These are phyloP conservation scores for Litsea cubeba DNA, from an alignment of 164 flowering plant genomes.

Conservation along the genomic window DNA sequence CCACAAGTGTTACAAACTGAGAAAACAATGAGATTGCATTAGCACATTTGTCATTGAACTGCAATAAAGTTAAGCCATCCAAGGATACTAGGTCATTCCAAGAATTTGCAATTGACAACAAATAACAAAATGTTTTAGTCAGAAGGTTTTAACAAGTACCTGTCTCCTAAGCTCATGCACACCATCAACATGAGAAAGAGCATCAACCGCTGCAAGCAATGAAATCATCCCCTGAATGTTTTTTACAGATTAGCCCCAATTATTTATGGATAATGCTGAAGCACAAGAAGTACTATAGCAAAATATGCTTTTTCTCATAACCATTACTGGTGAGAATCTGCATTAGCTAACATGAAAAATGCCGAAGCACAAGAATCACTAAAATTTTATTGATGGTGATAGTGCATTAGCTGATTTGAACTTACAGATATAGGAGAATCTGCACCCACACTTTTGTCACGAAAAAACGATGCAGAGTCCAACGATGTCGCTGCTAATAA, in stretches of 20 bases:
- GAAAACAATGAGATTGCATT: neutral
- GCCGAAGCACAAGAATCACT: neutral
- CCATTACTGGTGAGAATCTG: too few species aligned
- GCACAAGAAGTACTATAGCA: neutral
- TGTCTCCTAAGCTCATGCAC: conserved; percentile 57
- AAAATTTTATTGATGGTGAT: neutral
- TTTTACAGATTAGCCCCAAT: conserved; percentile 5
- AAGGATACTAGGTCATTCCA: neutral
- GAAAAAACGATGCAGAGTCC: conserved; percentile 94
- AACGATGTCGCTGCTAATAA: conserved; percentile 62
- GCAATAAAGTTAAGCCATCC: neutral
- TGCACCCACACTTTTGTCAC: conserved; percentile 89
- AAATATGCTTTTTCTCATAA: neutral
- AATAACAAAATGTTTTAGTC: too few species aligned
- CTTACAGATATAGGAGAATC: conserved; percentile 93
- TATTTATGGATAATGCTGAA: conserved; percentile 5
- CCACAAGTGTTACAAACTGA: neutral
- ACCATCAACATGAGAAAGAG: conserved; percentile 69
- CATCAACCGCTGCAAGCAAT: conserved; percentile 92
- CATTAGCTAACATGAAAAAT: neutral
- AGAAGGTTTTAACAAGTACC: conserved; percentile 27
- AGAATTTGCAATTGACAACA: neutral
- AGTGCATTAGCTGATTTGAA: conserved; percentile 10
- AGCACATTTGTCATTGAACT: neutral
- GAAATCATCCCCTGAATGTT: conserved; percentile 74